These are phyloP conservation scores for Picea abies DNA, from an alignment of 83 land plant species.

Conservation along the genomic window DNA sequence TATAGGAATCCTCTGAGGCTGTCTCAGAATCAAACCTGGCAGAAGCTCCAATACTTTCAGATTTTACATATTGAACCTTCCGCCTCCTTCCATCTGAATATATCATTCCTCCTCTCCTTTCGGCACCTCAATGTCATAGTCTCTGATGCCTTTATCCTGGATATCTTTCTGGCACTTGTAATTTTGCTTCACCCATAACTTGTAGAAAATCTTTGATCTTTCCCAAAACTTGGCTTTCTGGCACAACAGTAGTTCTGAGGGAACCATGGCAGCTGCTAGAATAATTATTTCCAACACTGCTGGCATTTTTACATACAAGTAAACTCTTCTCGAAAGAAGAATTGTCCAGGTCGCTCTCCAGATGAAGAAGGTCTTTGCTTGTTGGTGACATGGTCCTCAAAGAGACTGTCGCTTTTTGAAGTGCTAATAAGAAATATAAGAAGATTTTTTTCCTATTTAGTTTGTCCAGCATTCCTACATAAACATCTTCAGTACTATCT, in stretches of 20 bases:
- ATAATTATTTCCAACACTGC: neutral
- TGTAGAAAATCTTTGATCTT: constrained; percentile 65
- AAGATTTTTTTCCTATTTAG: too few relatives aligned
- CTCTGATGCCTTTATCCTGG: constrained; percentile 28
- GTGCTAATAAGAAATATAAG: too few relatives aligned
- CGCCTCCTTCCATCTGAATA: constrained; percentile 51
- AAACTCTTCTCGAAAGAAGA: constrained; percentile 3
- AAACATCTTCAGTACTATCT: too few relatives aligned
- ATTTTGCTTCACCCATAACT: constrained; percentile 71
- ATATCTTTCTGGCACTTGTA: constrained; percentile 45
- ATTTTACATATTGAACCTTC: too few relatives aligned
- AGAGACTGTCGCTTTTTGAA: neutral
- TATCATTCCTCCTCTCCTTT: constrained; percentile 60
- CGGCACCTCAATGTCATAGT: constrained; percentile 54
- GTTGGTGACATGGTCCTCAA: constrained; percentile 1
- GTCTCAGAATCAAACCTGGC: too few relatives aligned
- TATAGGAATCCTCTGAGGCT: too few relatives aligned
- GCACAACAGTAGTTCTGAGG: constrained; percentile 4
- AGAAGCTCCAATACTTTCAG: too few relatives aligned
- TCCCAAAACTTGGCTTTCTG: constrained; percentile 40
- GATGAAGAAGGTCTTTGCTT: constrained; percentile 13
- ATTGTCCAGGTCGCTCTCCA: neutral
- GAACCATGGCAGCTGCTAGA: neutral
- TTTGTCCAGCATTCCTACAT: too few relatives aligned
- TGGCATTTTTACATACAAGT: neutral